Conservation (phyloP, 306 rosid species). For the Boehmeria nivea region DNA sequence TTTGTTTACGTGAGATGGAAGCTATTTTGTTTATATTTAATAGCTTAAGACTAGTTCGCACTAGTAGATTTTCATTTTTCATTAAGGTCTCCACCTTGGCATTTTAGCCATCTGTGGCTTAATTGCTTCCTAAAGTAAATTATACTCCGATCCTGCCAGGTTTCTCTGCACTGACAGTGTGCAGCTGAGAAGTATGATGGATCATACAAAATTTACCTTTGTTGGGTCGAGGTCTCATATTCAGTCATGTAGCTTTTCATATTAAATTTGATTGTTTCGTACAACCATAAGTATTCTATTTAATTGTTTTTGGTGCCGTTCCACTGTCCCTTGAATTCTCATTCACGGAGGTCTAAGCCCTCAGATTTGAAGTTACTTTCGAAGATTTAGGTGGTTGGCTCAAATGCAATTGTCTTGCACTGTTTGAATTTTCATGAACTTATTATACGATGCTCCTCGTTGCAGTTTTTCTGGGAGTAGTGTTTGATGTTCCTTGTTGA, state of each 20-base stretch:
- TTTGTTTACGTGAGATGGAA: slow-evolving; percentile 35
- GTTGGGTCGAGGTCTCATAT: slow-evolving; percentile 8
- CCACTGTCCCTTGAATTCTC: too few species aligned
- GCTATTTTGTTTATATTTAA: slow-evolving; percentile 29
- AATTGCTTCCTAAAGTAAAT: slow-evolving; percentile 71
- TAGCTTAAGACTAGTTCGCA: slow-evolving; percentile 8
- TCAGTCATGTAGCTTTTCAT: slow-evolving; percentile 3
- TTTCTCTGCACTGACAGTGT: slow-evolving; percentile 99
- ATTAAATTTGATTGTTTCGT: background rate
- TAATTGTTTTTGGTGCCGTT: background rate
- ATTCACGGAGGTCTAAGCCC: too few species aligned
- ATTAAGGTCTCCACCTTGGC: slow-evolving; percentile 51
- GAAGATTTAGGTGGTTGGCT: too few species aligned
- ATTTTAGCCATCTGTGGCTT: slow-evolving; percentile 62
- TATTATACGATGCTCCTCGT: too few species aligned
- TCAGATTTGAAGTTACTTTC: too few species aligned
- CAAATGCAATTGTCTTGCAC: too few species aligned
- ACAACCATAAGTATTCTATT: too few species aligned
- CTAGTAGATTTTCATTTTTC: slow-evolving; percentile 14
- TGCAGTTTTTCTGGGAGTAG: too few species aligned
- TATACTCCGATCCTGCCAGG: slow-evolving; percentile 79
- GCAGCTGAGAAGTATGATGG: slow-evolving; percentile 99
- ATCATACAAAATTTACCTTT: slow-evolving; percentile 51
- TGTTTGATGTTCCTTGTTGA: too few species aligned
- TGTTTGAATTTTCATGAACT: too few species aligned